These are phyloP conservation scores for Tuber borchii DNA, from an alignment of 495 filamentous ascomycete species.

Conservation along the genomic window DNA sequence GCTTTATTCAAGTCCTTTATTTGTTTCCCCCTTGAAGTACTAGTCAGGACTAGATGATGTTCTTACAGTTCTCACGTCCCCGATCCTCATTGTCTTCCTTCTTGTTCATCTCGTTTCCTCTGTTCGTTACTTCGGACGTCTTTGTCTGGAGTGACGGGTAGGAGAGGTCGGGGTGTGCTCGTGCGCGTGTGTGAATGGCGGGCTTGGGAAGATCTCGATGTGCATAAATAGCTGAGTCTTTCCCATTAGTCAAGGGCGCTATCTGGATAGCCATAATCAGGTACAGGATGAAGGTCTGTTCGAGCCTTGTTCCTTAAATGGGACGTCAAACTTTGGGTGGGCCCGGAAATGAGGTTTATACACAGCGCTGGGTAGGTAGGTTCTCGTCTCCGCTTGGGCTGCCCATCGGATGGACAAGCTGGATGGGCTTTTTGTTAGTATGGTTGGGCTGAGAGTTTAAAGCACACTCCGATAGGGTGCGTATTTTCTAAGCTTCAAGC, in stretches of 20 bases:
- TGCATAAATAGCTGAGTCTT: not conserved
- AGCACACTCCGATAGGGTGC: not conserved
- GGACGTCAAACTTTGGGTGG: not conserved
- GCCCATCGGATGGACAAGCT: not conserved
- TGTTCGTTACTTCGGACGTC: not conserved
- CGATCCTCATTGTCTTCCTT: not conserved
- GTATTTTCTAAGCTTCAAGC: not conserved
- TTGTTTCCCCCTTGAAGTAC: not conserved
- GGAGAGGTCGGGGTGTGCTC: not conserved
- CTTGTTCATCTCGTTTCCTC: not conserved
- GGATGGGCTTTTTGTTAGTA: not conserved
- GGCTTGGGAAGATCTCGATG: not conserved
- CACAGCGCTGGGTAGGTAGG: not conserved
- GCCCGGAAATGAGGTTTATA: not conserved
- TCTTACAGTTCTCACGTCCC: not conserved
- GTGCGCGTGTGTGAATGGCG: not conserved
- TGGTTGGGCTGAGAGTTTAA: not conserved
- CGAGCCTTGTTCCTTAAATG: not conserved
- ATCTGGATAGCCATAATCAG: not conserved
- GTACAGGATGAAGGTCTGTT: not conserved
- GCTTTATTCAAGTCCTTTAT: not conserved
- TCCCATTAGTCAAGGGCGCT: not conserved
- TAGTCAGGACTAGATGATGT: not conserved
- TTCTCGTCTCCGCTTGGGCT: no score
- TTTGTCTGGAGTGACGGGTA: not conserved